Conservation (phyloP, 495 filamentous ascomycete species). For the Neurospora tetraspora region DNA sequence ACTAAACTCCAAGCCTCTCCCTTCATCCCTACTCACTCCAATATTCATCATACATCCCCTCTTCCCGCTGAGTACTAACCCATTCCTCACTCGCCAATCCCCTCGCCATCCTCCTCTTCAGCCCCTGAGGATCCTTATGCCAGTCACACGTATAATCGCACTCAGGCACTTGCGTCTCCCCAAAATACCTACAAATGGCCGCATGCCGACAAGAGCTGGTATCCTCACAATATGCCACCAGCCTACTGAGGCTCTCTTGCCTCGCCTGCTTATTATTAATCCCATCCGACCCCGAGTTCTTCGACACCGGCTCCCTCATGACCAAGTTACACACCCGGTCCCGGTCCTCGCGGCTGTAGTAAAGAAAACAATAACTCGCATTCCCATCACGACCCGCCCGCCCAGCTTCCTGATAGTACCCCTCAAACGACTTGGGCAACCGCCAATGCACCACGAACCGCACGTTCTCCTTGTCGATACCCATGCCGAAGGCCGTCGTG, state of each 20-base stretch:
- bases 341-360: conserved; percentile 76
- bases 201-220: conserved; percentile 64
- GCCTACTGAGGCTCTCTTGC: conserved; percentile 38
- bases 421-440: conserved; percentile 84
- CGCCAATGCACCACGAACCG: conserved; percentile 93
- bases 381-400: conserved; percentile 85
- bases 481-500: conserved; percentile 95
- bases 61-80: conserved; percentile 59
- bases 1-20: neutral
- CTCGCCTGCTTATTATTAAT: conserved; percentile 21
- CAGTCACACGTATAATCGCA: conserved; percentile 88
- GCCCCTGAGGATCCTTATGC: conserved; percentile 60
- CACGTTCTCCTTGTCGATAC: conserved; percentile 90
- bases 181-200: conserved; percentile 73
- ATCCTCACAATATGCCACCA: conserved; percentile 75
- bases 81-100: conserved; percentile 63
- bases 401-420: conserved; percentile 92
- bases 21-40: conserved; percentile 16
- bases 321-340: conserved; percentile 58
- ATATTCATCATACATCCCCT: conserved; percentile 39
- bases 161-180: conserved; percentile 47
- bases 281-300: conserved; percentile 23
- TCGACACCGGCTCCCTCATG: conserved; percentile 26
- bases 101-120: conserved; percentile 53
- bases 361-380: conserved; percentile 74